phyloP scores from a whole-genome alignment of 2,329 filamentous ascomycete genomes.

The Daldinia sp. region DNA sequence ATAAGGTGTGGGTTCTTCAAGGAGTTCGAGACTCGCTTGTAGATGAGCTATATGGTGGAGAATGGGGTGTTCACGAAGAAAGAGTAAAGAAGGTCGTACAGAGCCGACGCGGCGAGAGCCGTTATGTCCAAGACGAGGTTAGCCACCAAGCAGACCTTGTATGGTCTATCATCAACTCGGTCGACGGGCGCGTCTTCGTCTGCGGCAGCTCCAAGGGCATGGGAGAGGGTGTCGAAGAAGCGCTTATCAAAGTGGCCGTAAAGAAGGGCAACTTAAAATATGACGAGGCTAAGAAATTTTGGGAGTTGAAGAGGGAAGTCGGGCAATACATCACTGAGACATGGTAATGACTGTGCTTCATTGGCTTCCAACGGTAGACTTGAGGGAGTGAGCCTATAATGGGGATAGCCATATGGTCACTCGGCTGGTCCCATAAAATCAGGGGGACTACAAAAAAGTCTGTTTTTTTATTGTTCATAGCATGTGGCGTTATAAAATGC shows the following conservation, averaged over 20 bases:
- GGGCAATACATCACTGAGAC: conserved; percentile 95
- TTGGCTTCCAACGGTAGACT: background rate
- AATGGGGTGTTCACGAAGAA: conserved; percentile 93
- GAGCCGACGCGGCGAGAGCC: conserved; percentile 79
- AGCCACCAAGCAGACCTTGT: conserved; percentile 92
- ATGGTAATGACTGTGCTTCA: conserved; percentile 59
- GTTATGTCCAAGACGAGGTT: conserved; percentile 97
- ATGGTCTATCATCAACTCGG: conserved; percentile 95
- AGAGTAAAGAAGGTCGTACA: conserved; percentile 87
- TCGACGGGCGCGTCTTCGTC: conserved; percentile 97
- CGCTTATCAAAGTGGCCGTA: conserved; percentile 91
- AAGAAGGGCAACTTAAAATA: conserved; percentile 87
- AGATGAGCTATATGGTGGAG: conserved; percentile 95
- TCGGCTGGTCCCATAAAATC: conserved; percentile 9
- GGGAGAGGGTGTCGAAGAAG: conserved; percentile 94
- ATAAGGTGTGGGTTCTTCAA: conserved; percentile 56
- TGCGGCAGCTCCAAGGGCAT: conserved; percentile 96
- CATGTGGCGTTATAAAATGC: conserved; percentile 28
- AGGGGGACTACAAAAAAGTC: conserved; percentile 8
- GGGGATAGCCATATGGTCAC: conserved; percentile 5
- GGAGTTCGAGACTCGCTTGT: conserved; percentile 78
- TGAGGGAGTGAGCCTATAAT: background rate
- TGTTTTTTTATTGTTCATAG: conserved; percentile 31
- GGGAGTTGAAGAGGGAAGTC: conserved; percentile 89
- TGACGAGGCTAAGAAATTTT: conserved; percentile 87